Base-by-base conservation (phyloP, 441 rosid genomes). In the Adansonia grandidieri region DNA sequence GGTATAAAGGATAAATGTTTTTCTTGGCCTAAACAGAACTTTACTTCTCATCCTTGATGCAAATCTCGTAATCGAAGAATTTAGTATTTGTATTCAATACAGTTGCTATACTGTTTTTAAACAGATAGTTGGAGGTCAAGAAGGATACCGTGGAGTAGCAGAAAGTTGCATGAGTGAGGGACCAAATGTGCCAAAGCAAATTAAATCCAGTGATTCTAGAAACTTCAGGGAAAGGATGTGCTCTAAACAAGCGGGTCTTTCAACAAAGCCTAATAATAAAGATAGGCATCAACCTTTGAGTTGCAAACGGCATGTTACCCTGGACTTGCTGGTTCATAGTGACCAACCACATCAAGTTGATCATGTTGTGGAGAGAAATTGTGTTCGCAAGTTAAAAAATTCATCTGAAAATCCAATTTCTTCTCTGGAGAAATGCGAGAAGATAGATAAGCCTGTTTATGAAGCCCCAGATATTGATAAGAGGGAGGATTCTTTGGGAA, bases 171-270 rank as follows among this genome's bases (percentile, higher is more conserved):
- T 84, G 74, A 79, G 78, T 60, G 90, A 71, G 84, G 79, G 83
- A 62, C 75, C 67, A 73, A 77, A 19, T 48, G 57, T 61, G 61
- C 78, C 74, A 57, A 84, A 85, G 79, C 88, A 78, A 72, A 70
- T 66, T 61, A 79, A 77, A 61, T 44, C 83, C 7, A 64, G 81
- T 83, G 82, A 85, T 77, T 82, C 83, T 77, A 89, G 88, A 75
- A 84, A 84, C 60, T 84, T 86, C 58, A 84, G 86, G 77, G 87
- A 85, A 68, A 86, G 96, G 91, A 82, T 81, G 72, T 81, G 87
- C 83, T 86, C 91, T 6, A 90, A 91, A 84, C 87, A 86, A 82
- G 78, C 85, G 32, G 82, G 86, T 80, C 72, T 82, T 42, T 65
- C 86, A 8, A 92, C 89, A 87, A 91, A 88, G 88, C 67, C 80